Evolutionary conservation across 352 stramenopile genomes (phyloP).

Genomic region (Phytophthora rubi): DNA sequence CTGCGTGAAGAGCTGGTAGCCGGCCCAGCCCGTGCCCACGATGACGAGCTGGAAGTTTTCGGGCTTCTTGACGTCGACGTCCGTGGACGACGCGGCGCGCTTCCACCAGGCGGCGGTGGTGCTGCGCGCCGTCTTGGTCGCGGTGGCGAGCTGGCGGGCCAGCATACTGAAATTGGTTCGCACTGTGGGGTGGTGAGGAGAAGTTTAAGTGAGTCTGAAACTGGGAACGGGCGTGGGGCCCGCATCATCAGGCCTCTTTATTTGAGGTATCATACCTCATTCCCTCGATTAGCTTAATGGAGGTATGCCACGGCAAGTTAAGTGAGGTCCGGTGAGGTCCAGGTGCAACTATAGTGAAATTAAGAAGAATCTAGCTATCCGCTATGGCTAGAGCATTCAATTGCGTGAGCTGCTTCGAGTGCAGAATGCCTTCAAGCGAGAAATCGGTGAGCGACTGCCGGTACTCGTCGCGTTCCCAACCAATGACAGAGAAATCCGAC

Average conservation of each 20-base stretch:
- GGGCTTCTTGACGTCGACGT: slow-evolving; percentile 51
- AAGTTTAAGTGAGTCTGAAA: background rate
- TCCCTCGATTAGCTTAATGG: too few species aligned
- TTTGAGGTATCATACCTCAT: too few species aligned
- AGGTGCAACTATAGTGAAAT: too few species aligned
- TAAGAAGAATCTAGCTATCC: too few species aligned
- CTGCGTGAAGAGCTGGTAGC: slow-evolving; percentile 78
- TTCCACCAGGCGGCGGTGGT: slow-evolving; percentile 33
- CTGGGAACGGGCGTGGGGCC: background rate
- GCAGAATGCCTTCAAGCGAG: too few species aligned
- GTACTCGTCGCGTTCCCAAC: too few species aligned
- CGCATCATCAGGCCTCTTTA: background rate
- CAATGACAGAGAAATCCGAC: too few species aligned
- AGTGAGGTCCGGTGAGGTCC: too few species aligned
- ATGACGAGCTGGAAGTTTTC: slow-evolving; percentile 81
- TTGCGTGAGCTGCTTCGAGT: too few species aligned
- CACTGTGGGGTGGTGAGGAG: background rate
- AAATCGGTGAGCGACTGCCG: too few species aligned
- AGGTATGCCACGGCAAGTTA: too few species aligned
- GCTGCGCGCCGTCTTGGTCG: slow-evolving; percentile 29
- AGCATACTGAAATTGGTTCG: slow-evolving; percentile 11
- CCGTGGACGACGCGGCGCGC: slow-evolving; percentile 28
- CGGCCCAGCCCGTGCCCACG: slow-evolving; percentile 80
- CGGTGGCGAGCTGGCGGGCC: slow-evolving; percentile 28
- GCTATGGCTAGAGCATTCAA: too few species aligned